Conservation (phyloP, 78 protist species). For the Dictyostelium purpureum region DNA sequence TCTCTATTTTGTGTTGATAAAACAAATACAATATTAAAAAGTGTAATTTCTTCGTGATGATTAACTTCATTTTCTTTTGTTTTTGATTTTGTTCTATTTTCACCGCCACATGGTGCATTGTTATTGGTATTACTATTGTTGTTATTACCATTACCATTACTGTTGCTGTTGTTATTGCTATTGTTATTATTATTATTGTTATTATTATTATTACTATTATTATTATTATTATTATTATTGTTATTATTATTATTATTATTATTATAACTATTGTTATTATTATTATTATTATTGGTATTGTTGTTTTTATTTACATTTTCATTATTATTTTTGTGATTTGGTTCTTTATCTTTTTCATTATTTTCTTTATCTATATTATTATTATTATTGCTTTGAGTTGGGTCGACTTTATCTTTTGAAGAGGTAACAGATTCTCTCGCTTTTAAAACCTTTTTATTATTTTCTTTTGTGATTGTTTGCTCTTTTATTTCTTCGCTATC, state of each 20-base stretch:
- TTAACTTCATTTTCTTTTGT: background rate
- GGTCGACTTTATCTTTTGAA: background rate
- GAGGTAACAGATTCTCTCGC: too few species aligned
- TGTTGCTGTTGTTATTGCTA: background rate
- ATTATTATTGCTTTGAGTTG: background rate
- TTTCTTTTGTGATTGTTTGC: too few species aligned
- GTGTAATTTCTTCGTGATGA: conserved; percentile 52
- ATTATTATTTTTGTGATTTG: background rate
- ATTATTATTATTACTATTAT: background rate
- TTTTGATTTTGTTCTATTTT: background rate
- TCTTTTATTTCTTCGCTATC: too few species aligned
- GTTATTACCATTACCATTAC: background rate
- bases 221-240: background rate
- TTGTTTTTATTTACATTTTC: background rate
- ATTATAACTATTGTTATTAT: background rate
- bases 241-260: background rate
- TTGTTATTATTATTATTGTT: background rate
- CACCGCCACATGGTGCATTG: background rate
- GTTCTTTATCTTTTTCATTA: too few species aligned
- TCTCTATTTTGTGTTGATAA: conserved; percentile 34
- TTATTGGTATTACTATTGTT: background rate
- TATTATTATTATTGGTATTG: background rate
- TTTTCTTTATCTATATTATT: background rate
- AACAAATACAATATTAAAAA: conserved; percentile 66
- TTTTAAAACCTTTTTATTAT: too few species aligned